These are phyloP conservation scores for Fusarium xylarioides DNA, from an alignment of 2,329 filamentous ascomycete species.

Conservation along the genomic window DNA sequence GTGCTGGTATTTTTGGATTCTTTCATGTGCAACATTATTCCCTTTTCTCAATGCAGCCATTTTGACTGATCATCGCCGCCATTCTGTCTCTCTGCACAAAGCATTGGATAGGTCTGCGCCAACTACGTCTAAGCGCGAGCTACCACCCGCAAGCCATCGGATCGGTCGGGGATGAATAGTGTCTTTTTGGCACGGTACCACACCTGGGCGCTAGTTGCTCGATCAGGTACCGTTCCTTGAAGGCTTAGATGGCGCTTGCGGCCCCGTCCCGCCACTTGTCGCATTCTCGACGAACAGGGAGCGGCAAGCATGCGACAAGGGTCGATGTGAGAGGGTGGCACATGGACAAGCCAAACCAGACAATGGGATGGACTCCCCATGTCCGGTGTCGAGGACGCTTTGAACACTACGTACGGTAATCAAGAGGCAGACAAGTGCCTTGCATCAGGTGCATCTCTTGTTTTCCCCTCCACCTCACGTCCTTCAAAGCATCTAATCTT, in stretches of 20 bases:
- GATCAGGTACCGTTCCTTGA: constrained; percentile 41
- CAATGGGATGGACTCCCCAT: constrained; percentile 13
- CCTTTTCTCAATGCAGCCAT: constrained; percentile 5
- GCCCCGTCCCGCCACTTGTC: constrained; percentile 42
- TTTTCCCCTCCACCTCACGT: constrained; percentile 8
- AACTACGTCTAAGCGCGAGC: constrained; percentile 13
- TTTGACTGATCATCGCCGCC: constrained; percentile 15
- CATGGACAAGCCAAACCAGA: constrained; percentile 20
- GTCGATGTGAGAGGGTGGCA: constrained; percentile 24
- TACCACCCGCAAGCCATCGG: constrained; percentile 10
- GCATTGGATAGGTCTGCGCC: constrained; percentile 6
- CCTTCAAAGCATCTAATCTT: constrained; percentile 29
- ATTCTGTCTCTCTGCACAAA: neutral
- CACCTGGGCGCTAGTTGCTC: constrained; percentile 32
- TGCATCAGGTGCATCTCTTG: constrained; percentile 34
- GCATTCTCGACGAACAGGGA: constrained; percentile 25
- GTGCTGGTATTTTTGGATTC: constrained; percentile 4
- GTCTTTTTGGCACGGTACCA: constrained; percentile 6
- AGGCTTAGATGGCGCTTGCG: constrained; percentile 43
- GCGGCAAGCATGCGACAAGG: constrained; percentile 35
- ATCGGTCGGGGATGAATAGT: constrained; percentile 22
- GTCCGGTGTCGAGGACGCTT: constrained; percentile 4
- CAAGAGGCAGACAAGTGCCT: constrained; percentile 33
- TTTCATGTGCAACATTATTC: neutral
- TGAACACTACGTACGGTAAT: neutral